These are phyloP conservation scores for Wilhelminamyces savonicus DNA, from an alignment of 805 yeast genomes.

Conservation along the genomic window DNA sequence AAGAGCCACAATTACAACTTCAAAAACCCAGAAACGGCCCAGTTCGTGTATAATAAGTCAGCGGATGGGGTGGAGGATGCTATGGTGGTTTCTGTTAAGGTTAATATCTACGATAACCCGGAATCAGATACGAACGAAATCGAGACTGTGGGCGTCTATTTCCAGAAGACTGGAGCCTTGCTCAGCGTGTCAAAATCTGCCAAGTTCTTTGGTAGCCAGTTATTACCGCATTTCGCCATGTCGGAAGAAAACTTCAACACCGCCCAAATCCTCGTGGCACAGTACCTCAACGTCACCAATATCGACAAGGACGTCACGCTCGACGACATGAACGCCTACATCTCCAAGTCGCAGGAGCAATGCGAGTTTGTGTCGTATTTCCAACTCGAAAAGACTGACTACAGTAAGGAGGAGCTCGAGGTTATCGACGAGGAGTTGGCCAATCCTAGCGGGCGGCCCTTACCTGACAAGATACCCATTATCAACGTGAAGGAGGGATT, in stretches of 20 bases:
- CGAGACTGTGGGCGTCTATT: slow-evolving; percentile 55
- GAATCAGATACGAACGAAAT: slow-evolving; percentile 48
- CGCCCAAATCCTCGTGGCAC: slow-evolving; percentile 39
- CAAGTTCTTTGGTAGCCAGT: slow-evolving; percentile 56
- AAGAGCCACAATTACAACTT: slow-evolving; percentile 17
- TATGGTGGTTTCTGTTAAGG: slow-evolving; percentile 21
- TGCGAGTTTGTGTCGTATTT: slow-evolving; percentile 73
- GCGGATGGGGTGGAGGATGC: slow-evolving; percentile 23
- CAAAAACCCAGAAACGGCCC: slow-evolving; percentile 11
- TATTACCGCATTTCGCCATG: slow-evolving; percentile 51
- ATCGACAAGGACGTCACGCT: slow-evolving; percentile 33
- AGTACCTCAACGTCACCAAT: slow-evolving; percentile 38
- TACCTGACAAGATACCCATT: slow-evolving; percentile 45
- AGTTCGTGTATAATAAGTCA: slow-evolving; percentile 5
- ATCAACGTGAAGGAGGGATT: slow-evolving; percentile 51
- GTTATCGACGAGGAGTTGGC: slow-evolving; percentile 66
- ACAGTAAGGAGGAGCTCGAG: slow-evolving; percentile 45
- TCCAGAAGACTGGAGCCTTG: slow-evolving; percentile 58
- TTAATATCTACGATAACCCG: slow-evolving; percentile 32
- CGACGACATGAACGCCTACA: slow-evolving; percentile 27
- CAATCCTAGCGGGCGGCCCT: slow-evolving; percentile 77
- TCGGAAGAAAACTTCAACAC: slow-evolving; percentile 36
- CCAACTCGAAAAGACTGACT: slow-evolving; percentile 59
- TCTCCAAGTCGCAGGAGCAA: slow-evolving; percentile 27
- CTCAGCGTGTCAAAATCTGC: slow-evolving; percentile 56